phyloP scores from a whole-genome alignment of 805 yeast species.

The Priceomyces medius region DNA sequence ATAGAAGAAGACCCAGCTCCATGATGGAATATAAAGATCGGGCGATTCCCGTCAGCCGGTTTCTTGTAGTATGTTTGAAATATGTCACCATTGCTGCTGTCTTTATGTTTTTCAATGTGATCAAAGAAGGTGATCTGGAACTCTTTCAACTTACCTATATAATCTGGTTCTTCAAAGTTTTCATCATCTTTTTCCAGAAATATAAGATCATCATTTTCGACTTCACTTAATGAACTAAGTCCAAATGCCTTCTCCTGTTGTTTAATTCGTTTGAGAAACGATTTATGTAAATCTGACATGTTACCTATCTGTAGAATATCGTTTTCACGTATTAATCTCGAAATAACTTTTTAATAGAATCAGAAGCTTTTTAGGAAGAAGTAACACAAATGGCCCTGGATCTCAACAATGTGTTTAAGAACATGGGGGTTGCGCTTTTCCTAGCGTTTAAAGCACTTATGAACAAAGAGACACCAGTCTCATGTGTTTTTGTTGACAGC shows the following conservation, averaged over 20 bases:
- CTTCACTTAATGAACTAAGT: conserved; percentile 18
- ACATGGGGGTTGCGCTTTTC: conserved; percentile 37
- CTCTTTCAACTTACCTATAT: background rate
- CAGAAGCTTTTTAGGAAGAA: too few species aligned
- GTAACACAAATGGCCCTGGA: conserved; percentile 8
- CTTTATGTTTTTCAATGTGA: conserved; percentile 15
- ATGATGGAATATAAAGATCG: conserved; percentile 77
- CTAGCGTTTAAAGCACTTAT: conserved; percentile 39
- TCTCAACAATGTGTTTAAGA: conserved; percentile 20
- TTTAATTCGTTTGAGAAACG: conserved; percentile 22
- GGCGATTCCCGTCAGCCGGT: conserved; percentile 44
- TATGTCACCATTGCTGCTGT: conserved; percentile 8
- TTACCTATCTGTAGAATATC: too few species aligned
- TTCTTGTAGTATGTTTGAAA: conserved; percentile 55
- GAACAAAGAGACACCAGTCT: conserved; percentile 42
- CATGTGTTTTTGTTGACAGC: conserved; percentile 35
- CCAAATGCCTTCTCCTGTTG: conserved; percentile 24
- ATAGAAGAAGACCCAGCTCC: conserved; percentile 93
- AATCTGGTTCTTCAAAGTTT: background rate
- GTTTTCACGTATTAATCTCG: too few species aligned
- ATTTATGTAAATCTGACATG: conserved; percentile 31
- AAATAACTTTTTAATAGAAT: too few species aligned
- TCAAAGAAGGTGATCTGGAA: conserved; percentile 17
- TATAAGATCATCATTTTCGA: background rate
- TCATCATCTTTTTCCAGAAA: background rate